These are phyloP conservation scores for Myxozyma melibiosi DNA, from an alignment of 805 yeast genomes.

Conservation along the genomic window DNA sequence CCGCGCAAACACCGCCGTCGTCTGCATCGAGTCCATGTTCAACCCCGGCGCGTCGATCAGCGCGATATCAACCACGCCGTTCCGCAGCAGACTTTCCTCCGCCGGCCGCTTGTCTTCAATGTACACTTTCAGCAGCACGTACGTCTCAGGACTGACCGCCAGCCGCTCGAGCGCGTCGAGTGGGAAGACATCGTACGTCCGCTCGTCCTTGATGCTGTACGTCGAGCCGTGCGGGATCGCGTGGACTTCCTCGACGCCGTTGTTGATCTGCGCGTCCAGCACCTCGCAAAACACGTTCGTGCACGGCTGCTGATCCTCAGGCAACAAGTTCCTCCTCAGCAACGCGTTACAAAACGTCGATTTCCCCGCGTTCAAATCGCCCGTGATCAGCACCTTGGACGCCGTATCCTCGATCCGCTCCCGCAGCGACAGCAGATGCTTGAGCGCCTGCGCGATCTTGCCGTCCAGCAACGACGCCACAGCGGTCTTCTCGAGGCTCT, in stretches of 20 bases:
- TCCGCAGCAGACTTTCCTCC: conserved; percentile 71
- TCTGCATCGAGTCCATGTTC: conserved; percentile 88
- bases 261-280: conserved; percentile 75
- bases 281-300: conserved; percentile 96
- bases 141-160: conserved; percentile 69
- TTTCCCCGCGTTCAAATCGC: conserved; percentile 95
- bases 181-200: conserved; percentile 61
- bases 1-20: conserved; percentile 91
- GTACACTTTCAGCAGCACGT: conserved; percentile 74
- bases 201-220: conserved; percentile 59
- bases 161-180: conserved; percentile 64
- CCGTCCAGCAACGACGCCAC: conserved; percentile 69
- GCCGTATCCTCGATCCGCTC: conserved; percentile 88
- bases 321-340: conserved; percentile 72
- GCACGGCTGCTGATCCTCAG: conserved; percentile 98
- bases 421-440: conserved; percentile 69
- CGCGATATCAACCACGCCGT: conserved; percentile 90
- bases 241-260: conserved; percentile 84
- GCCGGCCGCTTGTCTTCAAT: conserved; percentile 71
- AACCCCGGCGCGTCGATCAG: conserved; percentile 97
- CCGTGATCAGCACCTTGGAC: conserved; percentile 93
- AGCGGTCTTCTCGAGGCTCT: conserved; percentile 65
- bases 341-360: conserved; percentile 94
- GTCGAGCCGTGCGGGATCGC: conserved; percentile 61
- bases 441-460: conserved; percentile 63